Conservation (phyloP, 208 protist genomes). For the Crithidia thermophila region DNA sequence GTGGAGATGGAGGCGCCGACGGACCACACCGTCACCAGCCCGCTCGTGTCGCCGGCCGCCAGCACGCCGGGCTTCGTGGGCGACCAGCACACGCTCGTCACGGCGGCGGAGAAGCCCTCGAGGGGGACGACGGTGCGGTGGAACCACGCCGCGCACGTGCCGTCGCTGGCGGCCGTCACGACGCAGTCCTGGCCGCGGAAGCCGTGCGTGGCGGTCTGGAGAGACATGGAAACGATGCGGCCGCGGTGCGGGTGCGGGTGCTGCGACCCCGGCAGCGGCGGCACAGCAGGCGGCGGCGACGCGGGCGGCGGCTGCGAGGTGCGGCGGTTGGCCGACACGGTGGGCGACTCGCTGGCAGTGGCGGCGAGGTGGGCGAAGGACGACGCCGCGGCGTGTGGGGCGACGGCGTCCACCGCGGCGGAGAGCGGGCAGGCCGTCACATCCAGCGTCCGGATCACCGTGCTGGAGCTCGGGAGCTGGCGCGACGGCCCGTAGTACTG, state of each 20-base stretch:
- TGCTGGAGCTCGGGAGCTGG: constrained; percentile 16
- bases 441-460: constrained; percentile 28
- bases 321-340: background rate
- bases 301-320: background rate
- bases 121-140: constrained; percentile 37
- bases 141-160: constrained; percentile 62
- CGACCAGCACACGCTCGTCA: constrained; percentile 70
- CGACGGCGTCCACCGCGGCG: background rate
- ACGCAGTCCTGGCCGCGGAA: constrained; percentile 45
- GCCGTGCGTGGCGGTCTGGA: constrained; percentile 48
- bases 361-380: too few species aligned
- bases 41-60: constrained; percentile 62
- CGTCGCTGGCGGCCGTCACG: constrained; percentile 51
- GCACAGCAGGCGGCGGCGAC: background rate
- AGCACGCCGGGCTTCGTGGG: constrained; percentile 64
- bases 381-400: background rate
- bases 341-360: too few species aligned
- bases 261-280: background rate
- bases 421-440: constrained; percentile 16
- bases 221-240: constrained; percentile 44
- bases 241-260: constrained; percentile 36
- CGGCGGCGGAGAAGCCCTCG: constrained; percentile 53
- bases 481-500: constrained; percentile 29
- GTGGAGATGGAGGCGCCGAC: constrained; percentile 42
- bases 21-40: constrained; percentile 64